Evolutionary conservation across 768 basidiomycete species (phyloP).

Genomic region (Pulveroboletus sp.): DNA sequence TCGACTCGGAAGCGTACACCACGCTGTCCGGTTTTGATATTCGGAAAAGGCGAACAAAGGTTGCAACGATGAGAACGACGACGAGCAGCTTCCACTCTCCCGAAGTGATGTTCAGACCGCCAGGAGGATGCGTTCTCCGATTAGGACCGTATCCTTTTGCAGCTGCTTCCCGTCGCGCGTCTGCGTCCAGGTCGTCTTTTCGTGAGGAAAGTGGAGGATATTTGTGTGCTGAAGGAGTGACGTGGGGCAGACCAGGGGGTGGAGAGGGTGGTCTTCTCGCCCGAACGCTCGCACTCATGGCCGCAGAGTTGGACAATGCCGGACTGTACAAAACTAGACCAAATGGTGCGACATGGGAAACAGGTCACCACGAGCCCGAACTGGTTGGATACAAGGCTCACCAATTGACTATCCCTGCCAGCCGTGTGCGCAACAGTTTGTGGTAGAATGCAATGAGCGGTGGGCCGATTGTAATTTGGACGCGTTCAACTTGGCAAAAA

Average conservation of each 20-base stretch:
- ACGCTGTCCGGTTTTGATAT: conserved; percentile 87
- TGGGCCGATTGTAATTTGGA: background rate
- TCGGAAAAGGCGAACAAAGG: conserved; percentile 81
- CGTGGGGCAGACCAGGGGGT: conserved; percentile 44
- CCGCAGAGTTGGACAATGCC: conserved; percentile 16
- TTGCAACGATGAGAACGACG: conserved; percentile 64
- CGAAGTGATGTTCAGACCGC: conserved; percentile 61
- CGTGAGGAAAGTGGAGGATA: conserved; percentile 55
- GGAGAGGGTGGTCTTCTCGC: conserved; percentile 70
- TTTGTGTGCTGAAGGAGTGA: conserved; percentile 39
- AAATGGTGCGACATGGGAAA: background rate
- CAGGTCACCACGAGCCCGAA: background rate
- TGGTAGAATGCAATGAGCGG: conserved; percentile 1
- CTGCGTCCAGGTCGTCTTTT: conserved; percentile 71
- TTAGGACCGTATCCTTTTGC: conserved; percentile 60
- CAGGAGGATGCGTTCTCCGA: conserved; percentile 45
- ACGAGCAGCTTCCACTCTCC: conserved; percentile 79
- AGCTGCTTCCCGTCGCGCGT: conserved; percentile 66
- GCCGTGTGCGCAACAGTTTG: background rate
- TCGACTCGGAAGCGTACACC: conserved; percentile 58
- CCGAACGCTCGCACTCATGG: conserved; percentile 52
- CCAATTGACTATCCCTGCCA: too few relatives aligned
- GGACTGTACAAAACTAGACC: conserved; percentile 13
- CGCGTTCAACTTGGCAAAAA: background rate
- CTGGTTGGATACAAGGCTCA: background rate